Evolutionary conservation across 192 early-diverging fungal species (phyloP), one percentile per base, ranked within the genome.

Genomic region (Paraglomus brasilianum): DNA sequence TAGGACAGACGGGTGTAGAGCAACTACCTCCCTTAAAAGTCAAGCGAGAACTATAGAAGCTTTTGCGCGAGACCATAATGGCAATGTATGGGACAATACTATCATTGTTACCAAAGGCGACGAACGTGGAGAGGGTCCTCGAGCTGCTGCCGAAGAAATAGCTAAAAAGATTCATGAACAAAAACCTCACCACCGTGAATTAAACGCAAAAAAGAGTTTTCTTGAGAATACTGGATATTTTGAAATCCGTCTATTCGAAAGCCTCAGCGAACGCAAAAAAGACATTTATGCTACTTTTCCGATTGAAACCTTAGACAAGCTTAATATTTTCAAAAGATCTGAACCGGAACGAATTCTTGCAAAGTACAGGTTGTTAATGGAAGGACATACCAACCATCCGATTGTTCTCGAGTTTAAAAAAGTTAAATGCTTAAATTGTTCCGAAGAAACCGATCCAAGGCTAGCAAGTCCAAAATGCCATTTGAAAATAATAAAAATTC

Each of bases 31-130:
- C 8, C 40, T 45, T 17, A 52, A 52, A 52, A 8, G 15, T 13
- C 9, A 52, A 52, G 51, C 51, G 15, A 52, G 51, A 22, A 21
- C 24, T n/a, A 52, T 52, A 8, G 51, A 52, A 52, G n/a, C 51
- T 14, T n/a, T 61, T 21, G 59, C 59, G 15, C 9, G n/a, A 17
- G n/a, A 43, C 8, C 17, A 41, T 46, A 40, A 62, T 6, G 30
- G 30, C n/a, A 62, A 62, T 46, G 60, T 62, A n/a, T 62, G 60
- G 60, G 60, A 62, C 1, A 62, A 62, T 62, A 19, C 17, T 19
- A 62, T 62, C 60, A 13, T 62, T 19, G 24, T 45, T 11, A 62
- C 45, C 36, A 44, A 62, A 62, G 13, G 30, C 5, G 5, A 4
- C 17, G 17, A 19, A 24, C 9, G 10, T 19, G 52, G 8, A 53